Conservation (phyloP, 495 filamentous ascomycete species). For the Aspergillus bertholletiae region DNA sequence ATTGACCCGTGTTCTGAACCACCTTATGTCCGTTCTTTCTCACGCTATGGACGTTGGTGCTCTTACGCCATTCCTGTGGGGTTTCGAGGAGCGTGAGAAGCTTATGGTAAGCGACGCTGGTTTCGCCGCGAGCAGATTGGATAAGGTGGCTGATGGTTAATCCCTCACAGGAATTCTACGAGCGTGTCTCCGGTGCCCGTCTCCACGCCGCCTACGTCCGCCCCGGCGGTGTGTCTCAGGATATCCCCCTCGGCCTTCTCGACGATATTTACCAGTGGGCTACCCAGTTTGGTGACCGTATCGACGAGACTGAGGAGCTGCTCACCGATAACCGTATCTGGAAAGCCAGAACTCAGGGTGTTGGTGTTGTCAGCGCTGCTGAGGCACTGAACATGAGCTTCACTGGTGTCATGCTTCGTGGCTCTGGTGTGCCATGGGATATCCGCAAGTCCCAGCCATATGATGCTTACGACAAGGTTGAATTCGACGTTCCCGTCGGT, state of each 20-base stretch:
- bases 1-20: slow-evolving; percentile 92
- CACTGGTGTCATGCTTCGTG: slow-evolving; percentile 95
- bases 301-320: slow-evolving; percentile 98
- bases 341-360: slow-evolving; percentile 84
- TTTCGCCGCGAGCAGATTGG: not conserved
- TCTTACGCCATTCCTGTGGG: slow-evolving; percentile 97
- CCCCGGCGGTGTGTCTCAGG: slow-evolving; percentile 93
- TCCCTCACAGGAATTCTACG: slow-evolving; percentile 86
- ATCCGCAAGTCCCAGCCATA: slow-evolving; percentile 94
- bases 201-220: slow-evolving; percentile 98
- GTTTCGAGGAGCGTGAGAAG: slow-evolving; percentile 99
- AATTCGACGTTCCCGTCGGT: slow-evolving; percentile 97
- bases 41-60: slow-evolving; percentile 99
- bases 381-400: slow-evolving; percentile 96
- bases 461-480: slow-evolving; percentile 95
- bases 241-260: slow-evolving; percentile 89
- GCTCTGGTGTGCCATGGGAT: slow-evolving; percentile 96
- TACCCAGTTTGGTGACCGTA: slow-evolving; percentile 97
- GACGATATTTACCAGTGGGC: slow-evolving; percentile 99
- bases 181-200: slow-evolving; percentile 96
- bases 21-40: slow-evolving; percentile 95
- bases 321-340: slow-evolving; percentile 99
- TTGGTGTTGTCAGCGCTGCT: slow-evolving; percentile 86
- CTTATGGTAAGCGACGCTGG: slow-evolving; percentile 71
- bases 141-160: not conserved